Percentiles rank a stretch among this genome's conserved stretches.
Evolutionary conservation across 2,329 filamentous ascomycete species (phyloP).

Genomic region (Cryphonectria naterciae): DNA sequence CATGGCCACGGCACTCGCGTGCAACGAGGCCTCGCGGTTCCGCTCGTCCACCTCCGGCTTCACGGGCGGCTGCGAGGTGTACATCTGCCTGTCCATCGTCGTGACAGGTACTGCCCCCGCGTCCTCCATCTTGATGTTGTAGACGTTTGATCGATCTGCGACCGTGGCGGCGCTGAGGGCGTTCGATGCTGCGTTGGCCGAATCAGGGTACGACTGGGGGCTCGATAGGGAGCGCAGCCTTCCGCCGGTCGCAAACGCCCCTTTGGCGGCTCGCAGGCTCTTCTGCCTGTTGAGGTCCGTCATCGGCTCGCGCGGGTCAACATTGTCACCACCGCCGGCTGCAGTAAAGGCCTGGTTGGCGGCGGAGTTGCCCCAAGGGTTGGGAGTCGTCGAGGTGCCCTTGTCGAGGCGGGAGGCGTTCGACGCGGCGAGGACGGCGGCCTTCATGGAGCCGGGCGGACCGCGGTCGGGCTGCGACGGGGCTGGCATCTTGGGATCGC

Average conservation of each 20-base stretch:
- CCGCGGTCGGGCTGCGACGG: conserved; percentile 61
- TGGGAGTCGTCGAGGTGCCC: conserved; percentile 29
- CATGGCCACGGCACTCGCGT: conserved; percentile 86
- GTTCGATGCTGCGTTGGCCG: conserved; percentile 64
- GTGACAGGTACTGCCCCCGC: conserved; percentile 70
- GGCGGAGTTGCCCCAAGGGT: conserved; percentile 66
- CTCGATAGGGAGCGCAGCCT: conserved; percentile 69
- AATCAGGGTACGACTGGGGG: conserved; percentile 56
- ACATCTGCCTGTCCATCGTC: conserved; percentile 75
- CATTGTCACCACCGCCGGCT: conserved; percentile 36
- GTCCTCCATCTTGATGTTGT: conserved; percentile 56
- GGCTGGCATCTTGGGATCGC: conserved; percentile 40
- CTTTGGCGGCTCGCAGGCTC: conserved; percentile 76
- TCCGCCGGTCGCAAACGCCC: conserved; percentile 64
- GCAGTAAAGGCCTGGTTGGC: conserved; percentile 57
- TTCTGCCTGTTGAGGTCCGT: conserved; percentile 57
- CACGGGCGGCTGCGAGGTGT: conserved; percentile 74
- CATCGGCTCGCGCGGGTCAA: conserved; percentile 44
- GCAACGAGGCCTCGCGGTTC: conserved; percentile 71
- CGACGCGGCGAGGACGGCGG: conserved; percentile 48
- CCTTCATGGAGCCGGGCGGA: conserved; percentile 51
- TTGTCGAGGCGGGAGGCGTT: conserved; percentile 53
- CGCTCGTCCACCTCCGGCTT: conserved; percentile 74
- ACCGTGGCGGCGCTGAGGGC: conserved; percentile 74
- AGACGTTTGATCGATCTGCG: conserved; percentile 61